Conservation (phyloP, 345 rosid species). For the Kandelia obovata region DNA sequence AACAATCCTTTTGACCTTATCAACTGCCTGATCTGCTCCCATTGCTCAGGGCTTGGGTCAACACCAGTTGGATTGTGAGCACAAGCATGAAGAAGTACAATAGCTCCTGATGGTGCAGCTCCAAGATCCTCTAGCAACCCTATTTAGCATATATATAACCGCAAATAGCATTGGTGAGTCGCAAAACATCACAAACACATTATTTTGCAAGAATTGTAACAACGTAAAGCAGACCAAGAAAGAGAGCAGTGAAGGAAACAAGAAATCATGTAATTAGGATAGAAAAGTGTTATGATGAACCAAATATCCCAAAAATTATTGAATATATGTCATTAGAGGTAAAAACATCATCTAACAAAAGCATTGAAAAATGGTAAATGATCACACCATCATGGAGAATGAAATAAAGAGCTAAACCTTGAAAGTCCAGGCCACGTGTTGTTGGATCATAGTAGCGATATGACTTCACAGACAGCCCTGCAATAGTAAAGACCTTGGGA, state of each 20-base stretch:
- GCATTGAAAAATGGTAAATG: background rate
- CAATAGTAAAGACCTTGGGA: constrained; percentile 57
- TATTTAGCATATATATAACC: constrained; percentile 12
- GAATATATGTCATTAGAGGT: background rate
- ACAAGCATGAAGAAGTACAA: constrained; percentile 95
- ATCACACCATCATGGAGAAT: background rate
- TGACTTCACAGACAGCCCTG: constrained; percentile 66
- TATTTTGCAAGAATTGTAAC: background rate
- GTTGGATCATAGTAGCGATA: constrained; percentile 81
- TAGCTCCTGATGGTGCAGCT: constrained; percentile 78
- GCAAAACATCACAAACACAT: background rate
- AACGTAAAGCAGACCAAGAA: background rate
- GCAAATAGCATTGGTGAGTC: background rate
- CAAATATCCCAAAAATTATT: too few relatives aligned
- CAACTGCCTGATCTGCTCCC: constrained; percentile 71
- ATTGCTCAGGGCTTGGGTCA: constrained; percentile 77
- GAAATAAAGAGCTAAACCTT: constrained; percentile 38
- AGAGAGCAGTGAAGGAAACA: background rate
- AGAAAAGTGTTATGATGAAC: background rate
- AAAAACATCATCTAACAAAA: background rate
- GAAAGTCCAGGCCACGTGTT: constrained; percentile 75
- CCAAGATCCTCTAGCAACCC: constrained; percentile 89
- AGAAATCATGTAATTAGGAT: background rate
- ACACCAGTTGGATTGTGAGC: constrained; percentile 99
- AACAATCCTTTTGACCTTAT: constrained; percentile 64